Conservation (phyloP, 2,329 filamentous ascomycete species). For the Diplodia seriata region DNA sequence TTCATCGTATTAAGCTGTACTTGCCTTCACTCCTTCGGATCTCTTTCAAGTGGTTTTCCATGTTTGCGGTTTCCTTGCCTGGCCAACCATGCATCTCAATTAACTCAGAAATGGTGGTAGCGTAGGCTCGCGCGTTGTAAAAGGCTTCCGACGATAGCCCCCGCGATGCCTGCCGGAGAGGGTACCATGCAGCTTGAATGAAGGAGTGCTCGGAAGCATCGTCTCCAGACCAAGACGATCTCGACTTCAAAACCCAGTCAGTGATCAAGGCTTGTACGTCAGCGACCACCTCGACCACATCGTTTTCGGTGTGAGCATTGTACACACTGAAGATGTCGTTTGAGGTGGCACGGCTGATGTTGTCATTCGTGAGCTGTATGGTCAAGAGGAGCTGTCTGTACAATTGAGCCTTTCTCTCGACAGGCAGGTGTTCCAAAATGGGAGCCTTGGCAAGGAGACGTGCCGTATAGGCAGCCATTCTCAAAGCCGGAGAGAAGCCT, state of each 20-base stretch:
- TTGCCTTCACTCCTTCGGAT: conserved; percentile 36
- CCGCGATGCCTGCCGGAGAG: conserved; percentile 35
- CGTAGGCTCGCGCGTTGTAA: conserved; percentile 52
- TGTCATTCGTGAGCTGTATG: conserved; percentile 65
- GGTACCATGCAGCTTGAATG: conserved; percentile 39
- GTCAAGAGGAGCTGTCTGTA: conserved; percentile 62
- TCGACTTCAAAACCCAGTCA: conserved; percentile 47
- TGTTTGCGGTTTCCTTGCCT: conserved; percentile 42
- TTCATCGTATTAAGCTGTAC: not conserved
- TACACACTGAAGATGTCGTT: conserved; percentile 61
- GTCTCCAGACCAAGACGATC: conserved; percentile 10
- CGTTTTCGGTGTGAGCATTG: conserved; percentile 57
- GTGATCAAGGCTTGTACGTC: conserved; percentile 58
- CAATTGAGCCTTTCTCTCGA: conserved; percentile 49
- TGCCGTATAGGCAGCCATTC: conserved; percentile 75
- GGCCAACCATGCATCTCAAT: conserved; percentile 53
- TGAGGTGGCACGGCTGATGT: conserved; percentile 62
- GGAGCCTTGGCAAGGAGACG: conserved; percentile 61
- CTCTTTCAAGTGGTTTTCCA: conserved; percentile 48
- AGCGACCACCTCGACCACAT: conserved; percentile 60
- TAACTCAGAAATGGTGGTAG: conserved; percentile 47
- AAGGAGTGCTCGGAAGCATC: conserved; percentile 33
- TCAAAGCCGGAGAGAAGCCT: conserved; percentile 74
- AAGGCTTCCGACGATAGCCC: conserved; percentile 46
- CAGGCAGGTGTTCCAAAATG: conserved; percentile 43